Evolutionary conservation across 2,329 filamentous ascomycete species (phyloP), one percentile per base, ranked within the genome.

Genomic region (Byssothecium circinans): DNA sequence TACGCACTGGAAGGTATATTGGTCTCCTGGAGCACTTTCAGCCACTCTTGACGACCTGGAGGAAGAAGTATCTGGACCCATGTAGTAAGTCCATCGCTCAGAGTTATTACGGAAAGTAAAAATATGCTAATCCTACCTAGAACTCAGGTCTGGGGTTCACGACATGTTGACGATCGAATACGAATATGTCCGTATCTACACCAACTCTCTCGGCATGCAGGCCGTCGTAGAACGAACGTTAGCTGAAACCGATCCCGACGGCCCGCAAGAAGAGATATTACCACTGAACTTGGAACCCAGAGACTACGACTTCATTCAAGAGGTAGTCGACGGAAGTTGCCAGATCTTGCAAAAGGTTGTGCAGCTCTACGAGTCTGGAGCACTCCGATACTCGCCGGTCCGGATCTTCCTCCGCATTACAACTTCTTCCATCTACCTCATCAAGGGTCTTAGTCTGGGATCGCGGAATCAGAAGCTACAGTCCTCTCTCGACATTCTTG

Each of bases 271-370:
- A 33, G 65, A 70, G 8, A 64, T 75, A 30, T 58, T 75, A 10
- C 63, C 73, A 11, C 68, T 77, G 54, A 70, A 72, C 39, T 71
- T 78, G 18, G 75, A 78, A 45, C 70, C 75, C 1, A 72, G 73
- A 39, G 79, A 82, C 54, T 81, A 79, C 45, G 74, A 76, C 29
- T 81, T 81, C 52, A 80, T 82, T 12, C 75, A 77, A 58, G 78
- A 81, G 57, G 80, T 82, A 1, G 78, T 81, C 2, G 76, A 81
- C 17, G 77, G 76, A 1, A 79, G 76, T 48, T 76, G 77, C 36
- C 70, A 79, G 43, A 79, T 80, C 22, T 63, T 82, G 3, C 67
- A 77, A 39, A 79, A 76, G 40, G 76, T 78, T 2, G 75, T 70
- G 0, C 71, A 76, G 33, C 69, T 82, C 1, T 74, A 74, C 2